Conservation (phyloP, 1,139 yeast genomes). For the Kazachstania sp. region DNA sequence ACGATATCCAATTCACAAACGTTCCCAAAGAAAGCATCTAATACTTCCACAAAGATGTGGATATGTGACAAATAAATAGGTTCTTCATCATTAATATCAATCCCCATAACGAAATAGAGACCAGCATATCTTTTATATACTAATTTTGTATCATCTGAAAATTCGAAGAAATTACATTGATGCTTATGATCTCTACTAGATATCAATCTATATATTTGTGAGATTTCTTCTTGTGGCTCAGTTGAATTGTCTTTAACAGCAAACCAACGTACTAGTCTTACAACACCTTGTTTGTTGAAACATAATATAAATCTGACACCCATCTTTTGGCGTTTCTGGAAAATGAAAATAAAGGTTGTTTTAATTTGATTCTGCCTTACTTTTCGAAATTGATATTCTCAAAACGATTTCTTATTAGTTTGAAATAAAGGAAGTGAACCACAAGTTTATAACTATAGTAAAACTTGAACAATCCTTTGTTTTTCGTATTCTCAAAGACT, state of each 20-base stretch:
- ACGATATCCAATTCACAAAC: conserved; percentile 94
- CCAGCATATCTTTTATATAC: conserved; percentile 93
- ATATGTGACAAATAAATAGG: conserved; percentile 73
- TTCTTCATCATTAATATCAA: conserved; percentile 64
- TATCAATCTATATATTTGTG: conserved; percentile 66
- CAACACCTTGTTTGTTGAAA: conserved; percentile 88
- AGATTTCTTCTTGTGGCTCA: conserved; percentile 20
- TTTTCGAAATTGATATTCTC: too few species aligned
- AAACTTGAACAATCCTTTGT: too few species aligned
- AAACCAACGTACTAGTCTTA: conserved; percentile 81
- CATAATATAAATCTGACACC: conserved; percentile 70
- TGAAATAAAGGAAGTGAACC: too few species aligned
- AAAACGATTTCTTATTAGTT: too few species aligned
- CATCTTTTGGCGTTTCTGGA: conserved; percentile 36
- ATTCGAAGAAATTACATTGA: conserved; percentile 74
- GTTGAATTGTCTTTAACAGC: conserved; percentile 27
- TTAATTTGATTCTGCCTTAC: too few species aligned
- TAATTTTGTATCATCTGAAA: conserved; percentile 55
- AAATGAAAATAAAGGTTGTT: too few species aligned
- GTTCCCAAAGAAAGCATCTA: conserved; percentile 76
- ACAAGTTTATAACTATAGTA: too few species aligned
- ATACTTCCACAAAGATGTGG: conserved; percentile 80
- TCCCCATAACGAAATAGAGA: conserved; percentile 70
- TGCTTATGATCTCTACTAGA: conserved; percentile 76
- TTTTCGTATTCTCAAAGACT: too few species aligned